These are phyloP conservation scores for Pestalotiopsis fici DNA, from an alignment of 2,329 filamentous ascomycete species.

Conservation along the genomic window DNA sequence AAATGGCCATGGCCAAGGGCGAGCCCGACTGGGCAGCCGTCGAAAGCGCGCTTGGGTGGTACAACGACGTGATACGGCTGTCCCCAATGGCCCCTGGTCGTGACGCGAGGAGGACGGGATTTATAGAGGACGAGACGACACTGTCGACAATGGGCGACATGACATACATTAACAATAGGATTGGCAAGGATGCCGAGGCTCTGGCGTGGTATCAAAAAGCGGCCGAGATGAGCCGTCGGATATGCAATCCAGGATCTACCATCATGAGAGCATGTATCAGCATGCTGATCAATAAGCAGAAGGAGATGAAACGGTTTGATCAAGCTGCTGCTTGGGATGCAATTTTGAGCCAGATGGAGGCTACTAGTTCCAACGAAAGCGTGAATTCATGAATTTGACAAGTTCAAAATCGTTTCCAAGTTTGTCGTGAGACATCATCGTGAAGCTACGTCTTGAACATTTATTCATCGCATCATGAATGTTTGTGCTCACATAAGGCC, in stretches of 20 bases:
- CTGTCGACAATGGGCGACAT: slow-evolving; percentile 4
- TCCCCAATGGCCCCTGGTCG: background rate
- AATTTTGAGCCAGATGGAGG: background rate
- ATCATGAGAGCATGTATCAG: background rate
- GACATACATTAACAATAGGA: background rate
- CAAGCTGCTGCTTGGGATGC: slow-evolving; percentile 1
- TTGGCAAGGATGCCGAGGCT: background rate
- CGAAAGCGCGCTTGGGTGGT: background rate
- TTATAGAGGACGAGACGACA: slow-evolving; percentile 2
- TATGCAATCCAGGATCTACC: background rate
- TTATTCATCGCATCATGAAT: too few species aligned
- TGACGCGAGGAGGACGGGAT: background rate
- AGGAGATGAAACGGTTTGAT: slow-evolving; percentile 1
- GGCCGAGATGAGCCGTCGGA: background rate
- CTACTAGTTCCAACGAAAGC: background rate
- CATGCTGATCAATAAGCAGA: background rate
- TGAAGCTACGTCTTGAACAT: too few species aligned
- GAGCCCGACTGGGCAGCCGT: background rate
- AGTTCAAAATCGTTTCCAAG: background rate
- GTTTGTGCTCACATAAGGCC: too few species aligned
- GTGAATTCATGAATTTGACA: background rate
- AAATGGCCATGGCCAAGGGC: background rate
- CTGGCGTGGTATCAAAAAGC: background rate
- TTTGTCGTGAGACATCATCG: too few species aligned
- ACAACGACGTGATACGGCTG: background rate